A percentile compares a stretch with the other conserved stretches of the same genome.
phyloP scores from a whole-genome alignment of 345 rosid genomes.

The Firmiana major region DNA sequence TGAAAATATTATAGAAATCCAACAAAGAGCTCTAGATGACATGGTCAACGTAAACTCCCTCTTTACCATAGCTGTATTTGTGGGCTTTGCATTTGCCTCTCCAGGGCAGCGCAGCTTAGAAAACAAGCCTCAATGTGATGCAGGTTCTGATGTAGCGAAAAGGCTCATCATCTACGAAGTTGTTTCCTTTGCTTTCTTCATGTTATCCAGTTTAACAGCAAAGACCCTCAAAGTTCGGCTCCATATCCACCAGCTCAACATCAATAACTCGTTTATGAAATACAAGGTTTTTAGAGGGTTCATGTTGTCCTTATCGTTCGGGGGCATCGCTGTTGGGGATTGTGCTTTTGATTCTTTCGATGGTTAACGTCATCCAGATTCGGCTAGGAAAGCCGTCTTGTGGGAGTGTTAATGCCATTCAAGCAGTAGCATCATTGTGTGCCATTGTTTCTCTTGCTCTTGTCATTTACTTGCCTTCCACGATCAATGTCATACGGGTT shows the following conservation, averaged over 20 bases:
- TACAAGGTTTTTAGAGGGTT: neutral
- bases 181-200: neutral
- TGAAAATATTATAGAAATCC: too few species aligned
- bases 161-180: neutral
- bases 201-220: neutral
- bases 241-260: neutral
- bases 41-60: too few species aligned
- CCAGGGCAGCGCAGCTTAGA: neutral
- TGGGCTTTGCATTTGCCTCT: too few species aligned
- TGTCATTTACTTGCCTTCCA: neutral
- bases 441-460: neutral
- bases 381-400: neutral
- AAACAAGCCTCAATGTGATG: neutral
- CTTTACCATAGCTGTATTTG: too few species aligned
- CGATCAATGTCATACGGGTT: neutral
- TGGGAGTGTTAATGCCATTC: neutral
- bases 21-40: too few species aligned
- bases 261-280: neutral
- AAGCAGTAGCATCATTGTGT: neutral
- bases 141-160: neutral
- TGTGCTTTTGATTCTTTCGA: neutral
- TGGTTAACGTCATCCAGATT: neutral
- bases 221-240: neutral
- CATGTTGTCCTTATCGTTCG: neutral
- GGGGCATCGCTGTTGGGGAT: neutral